These are phyloP conservation scores for Helicocarpus griseus DNA, from an alignment of 2,329 filamentous ascomycete genomes.

Conservation along the genomic window DNA sequence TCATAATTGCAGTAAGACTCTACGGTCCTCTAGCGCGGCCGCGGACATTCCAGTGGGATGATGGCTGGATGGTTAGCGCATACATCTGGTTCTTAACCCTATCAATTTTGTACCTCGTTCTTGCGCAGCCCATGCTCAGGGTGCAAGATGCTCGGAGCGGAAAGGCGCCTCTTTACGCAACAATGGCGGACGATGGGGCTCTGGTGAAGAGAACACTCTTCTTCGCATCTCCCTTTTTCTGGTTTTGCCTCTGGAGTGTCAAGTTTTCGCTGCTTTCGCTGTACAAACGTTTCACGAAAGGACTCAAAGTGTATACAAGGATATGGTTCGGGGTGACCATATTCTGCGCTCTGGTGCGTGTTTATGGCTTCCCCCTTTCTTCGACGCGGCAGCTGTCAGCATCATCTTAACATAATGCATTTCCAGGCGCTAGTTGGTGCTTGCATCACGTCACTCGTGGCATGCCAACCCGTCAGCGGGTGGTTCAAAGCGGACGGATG, in stretches of 20 bases:
- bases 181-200: constrained; percentile 21
- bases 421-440: too few species aligned
- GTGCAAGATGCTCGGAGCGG: constrained; percentile 16
- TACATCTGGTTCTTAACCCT: constrained; percentile 11
- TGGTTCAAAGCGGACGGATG: constrained; percentile 26
- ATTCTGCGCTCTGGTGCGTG: constrained; percentile 26
- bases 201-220: constrained; percentile 30
- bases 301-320: constrained; percentile 23
- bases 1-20: too few species aligned
- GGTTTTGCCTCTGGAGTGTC: constrained; percentile 31
- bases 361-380: neutral
- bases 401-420: too few species aligned
- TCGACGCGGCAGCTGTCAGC: neutral
- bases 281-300: constrained; percentile 28
- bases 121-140: constrained; percentile 25
- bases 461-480: too few species aligned
- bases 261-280: constrained; percentile 33
- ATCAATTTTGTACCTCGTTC: constrained; percentile 25
- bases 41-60: constrained; percentile 11
- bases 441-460: too few species aligned
- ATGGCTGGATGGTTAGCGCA: constrained; percentile 5
- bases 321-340: constrained; percentile 29
- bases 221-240: constrained; percentile 17
- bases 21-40: too few species aligned
- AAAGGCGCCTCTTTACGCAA: constrained; percentile 13